Evolutionary conservation across 352 stramenopile species (phyloP).

Genomic region (Phytophthora megakarya): DNA sequence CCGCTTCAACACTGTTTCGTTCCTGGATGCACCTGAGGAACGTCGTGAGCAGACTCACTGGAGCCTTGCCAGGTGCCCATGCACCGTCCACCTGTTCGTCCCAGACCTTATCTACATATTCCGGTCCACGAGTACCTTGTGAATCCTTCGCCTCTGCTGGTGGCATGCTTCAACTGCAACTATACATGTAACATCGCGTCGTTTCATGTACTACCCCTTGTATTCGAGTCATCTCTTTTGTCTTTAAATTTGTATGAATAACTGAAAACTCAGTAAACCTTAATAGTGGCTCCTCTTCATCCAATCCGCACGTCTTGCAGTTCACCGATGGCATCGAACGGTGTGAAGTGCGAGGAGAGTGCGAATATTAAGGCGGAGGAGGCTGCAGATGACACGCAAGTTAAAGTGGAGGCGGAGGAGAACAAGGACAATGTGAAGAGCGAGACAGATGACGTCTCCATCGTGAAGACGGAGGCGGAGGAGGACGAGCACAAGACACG

Average conservation of each 20-base stretch:
- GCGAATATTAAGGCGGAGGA: conserved; percentile 22
- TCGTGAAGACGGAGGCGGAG: conserved; percentile 23
- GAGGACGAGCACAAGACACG: conserved; percentile 5
- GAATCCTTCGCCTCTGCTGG: conserved; percentile 13
- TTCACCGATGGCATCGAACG: conserved; percentile 30
- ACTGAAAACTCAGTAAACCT: background rate
- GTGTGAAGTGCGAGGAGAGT: conserved; percentile 28
- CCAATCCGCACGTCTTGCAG: conserved; percentile 22
- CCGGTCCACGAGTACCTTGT: conserved; percentile 35
- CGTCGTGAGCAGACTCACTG: conserved; percentile 56
- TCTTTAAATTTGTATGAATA: background rate
- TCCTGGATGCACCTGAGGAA: conserved; percentile 67
- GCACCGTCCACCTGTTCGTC: conserved; percentile 64
- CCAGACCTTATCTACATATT: conserved; percentile 64
- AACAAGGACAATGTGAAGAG: conserved; percentile 31
- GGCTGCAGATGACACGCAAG: conserved; percentile 14
- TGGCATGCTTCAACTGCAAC: conserved; percentile 26
- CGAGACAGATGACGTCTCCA: conserved; percentile 2
- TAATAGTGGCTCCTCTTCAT: conserved; percentile 14
- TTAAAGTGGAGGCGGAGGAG: conserved; percentile 31
- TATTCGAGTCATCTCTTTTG: conserved; percentile 11
- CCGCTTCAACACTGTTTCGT: conserved; percentile 52
- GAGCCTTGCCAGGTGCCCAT: conserved; percentile 65
- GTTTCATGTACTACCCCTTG: conserved; percentile 19
- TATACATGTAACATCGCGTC: conserved; percentile 15